Conservation (phyloP, 345 rosid species). For the Citrus inodora region DNA sequence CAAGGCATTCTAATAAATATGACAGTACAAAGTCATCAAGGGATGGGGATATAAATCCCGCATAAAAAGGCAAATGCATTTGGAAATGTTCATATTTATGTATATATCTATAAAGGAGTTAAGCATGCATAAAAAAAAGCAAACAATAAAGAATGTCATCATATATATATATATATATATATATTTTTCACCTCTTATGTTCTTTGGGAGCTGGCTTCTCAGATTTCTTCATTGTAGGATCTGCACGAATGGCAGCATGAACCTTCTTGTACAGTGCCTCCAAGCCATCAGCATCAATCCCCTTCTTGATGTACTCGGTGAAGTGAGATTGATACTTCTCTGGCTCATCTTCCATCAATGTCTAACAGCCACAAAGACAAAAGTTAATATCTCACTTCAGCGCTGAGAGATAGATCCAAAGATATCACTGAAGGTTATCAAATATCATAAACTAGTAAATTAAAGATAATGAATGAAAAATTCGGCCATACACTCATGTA, state of each 20-base stretch:
- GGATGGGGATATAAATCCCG: neutral
- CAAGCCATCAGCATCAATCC: conserved; percentile 49
- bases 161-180: neutral
- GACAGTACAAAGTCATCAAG: neutral
- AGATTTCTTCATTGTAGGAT: conserved; percentile 48
- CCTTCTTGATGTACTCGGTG: conserved; percentile 51
- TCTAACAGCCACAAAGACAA: conserved; percentile 23
- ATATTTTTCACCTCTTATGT: conserved; percentile 45
- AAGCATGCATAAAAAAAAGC: neutral
- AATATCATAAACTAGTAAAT: neutral
- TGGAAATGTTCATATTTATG: neutral
- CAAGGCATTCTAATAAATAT: neutral
- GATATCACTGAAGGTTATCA: neutral
- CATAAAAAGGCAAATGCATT: neutral
- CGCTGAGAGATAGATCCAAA: neutral
- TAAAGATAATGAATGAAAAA: neutral
- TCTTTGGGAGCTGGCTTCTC: conserved; percentile 50
- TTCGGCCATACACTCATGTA: conserved; percentile 61
- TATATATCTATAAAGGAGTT: neutral
- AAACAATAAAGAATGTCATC: neutral
- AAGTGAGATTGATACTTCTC: conserved; percentile 73
- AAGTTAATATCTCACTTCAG: neutral
- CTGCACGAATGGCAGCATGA: conserved; percentile 75
- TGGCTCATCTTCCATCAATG: conserved; percentile 56
- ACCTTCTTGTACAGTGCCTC: conserved; percentile 65